Base-by-base conservation (phyloP, 768 basidiomycete genomes). In the Coprinopsis sp. region DNA sequence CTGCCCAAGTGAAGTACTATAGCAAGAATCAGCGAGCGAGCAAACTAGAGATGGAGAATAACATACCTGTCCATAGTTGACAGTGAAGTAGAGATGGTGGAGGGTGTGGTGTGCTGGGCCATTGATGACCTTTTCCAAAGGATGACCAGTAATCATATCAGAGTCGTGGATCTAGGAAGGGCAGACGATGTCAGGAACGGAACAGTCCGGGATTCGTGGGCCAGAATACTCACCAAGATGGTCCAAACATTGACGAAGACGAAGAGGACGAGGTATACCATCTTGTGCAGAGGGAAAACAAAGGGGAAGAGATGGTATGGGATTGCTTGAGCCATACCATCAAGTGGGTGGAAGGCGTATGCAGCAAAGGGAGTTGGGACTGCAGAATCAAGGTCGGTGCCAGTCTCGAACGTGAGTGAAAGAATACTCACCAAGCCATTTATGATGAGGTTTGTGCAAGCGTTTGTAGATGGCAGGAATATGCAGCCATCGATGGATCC, bases 61-160 rank as follows among this genome's bases (percentile, higher is more conserved):
- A 65, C 70, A 54, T 62, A 84, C 83, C 73, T 92, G 91, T 18
- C 92, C 93, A 64, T 92, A 95, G 72, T 98, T 98, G 55, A 88
- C 87, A 33, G 87, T 96, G 70, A 97, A 98, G 71, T 94, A 95
- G 19, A 99, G 69, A 60, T 98, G 96, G 63, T 97, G 95, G 33
- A 97, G 73, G 0, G 94, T 98, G 64, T 99, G 96, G 57, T 99
- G 96, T 2, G 94, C 91, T 2, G 96, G 95, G n/a, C 92, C 93
- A 66, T 98, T 99, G 68, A 99, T 93, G 61, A 88, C 67, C 49
- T 75, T 82, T 68, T 97, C 95, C 4, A 96, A 76, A 4, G 82
- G 71, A 61, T 91, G 86, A 3, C 87, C 94, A 24, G 91, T 90
- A 59, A 98, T 82, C 95, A 99, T 98, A 70, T 98, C 96, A 3